Base-by-base conservation (phyloP, 225 moss, liverwort and hornwort species). In the Thuidium tamariscinum region DNA sequence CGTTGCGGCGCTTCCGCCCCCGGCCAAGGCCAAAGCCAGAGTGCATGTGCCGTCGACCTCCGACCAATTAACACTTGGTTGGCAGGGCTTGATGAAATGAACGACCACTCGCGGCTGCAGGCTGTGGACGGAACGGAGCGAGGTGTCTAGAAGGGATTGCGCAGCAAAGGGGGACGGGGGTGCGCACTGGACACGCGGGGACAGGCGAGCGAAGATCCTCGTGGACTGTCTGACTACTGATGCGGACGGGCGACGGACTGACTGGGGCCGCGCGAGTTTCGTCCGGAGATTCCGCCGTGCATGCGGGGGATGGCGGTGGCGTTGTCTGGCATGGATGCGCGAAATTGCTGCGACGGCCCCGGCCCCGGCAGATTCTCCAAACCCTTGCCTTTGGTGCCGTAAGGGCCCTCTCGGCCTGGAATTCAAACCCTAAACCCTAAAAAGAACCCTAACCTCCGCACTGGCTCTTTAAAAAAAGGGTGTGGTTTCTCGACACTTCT, bases 101-200 rank as follows among this genome's bases (percentile, higher is more conserved):
- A 57, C 11, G 59, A 37, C 76, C 75, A 9, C 62, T 49, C 41
- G 59, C 25, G 19, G 57, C 27, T 14, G 69, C 23, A 32, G 34
- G 44, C 3, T 72, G 59, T 44, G 42, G 83, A 83, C n/a, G 82
- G 69, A 42, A 32, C 21, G 75, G 41, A n/a, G 88, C 51, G 9
- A 88, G 80, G 83, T 90, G 88, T 54, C 90, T 75, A 4, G 15
- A 10, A 20, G 11, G 39, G 41, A 89, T 71, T 75, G 88, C 66
- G 83, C 44, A 32, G 70, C 7, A 19, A 7, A 27, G 16, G 44
- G 61, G 22, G 29, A 30, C 56, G 7, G 64, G 29, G 69, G 22
- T 5, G 68, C 54, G 59, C 36, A 80, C 68, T 48, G 81, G 69
- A 86, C 91, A 91, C 88, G 89, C 88, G 91, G 91, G 86, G 54